Evolutionary conservation across 805 yeast species (phyloP), one percentile per base, ranked within the genome.

Genomic region (Komagataella pastoris): DNA sequence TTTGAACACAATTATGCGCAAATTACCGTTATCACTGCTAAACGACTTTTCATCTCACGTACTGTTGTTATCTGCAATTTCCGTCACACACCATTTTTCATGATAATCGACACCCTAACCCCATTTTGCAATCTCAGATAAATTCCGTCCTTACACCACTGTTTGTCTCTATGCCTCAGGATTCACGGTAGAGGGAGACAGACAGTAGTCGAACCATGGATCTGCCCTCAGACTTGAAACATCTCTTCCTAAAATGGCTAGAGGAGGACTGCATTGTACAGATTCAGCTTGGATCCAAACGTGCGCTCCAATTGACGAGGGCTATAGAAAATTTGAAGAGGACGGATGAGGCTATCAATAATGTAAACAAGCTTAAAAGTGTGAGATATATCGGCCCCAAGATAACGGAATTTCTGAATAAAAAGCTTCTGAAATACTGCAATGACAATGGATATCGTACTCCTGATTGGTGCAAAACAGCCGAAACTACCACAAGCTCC

Each of bases 341-440:
- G 2, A 69, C 71, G 50, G 75, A 75, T 0, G 71, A 64, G 0
- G 66, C 69, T 10, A 72, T 86, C 23, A 58, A 61, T 40, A 76
- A 76, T 53, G 86, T 93, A 1, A 66, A 68, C 36, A 81, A 85
- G 50, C 68, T 91, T 47, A 64, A 65, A 14, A 71, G 72, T 57
- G 71, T 91, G 46, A 82, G 76, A 52, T 85, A 71, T 48, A 74
- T 91, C 43, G 98, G 98, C 1, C 83, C 79, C 10, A 80, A 82
- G 52, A 80, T 86, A 6, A 79, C 85, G 40, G 66, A 63, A 2
- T 59, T 66, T 24, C 66, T 91, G 52, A 69, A 72, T 23, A 63
- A 68, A 46, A 73, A 71, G 54, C 65, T 87, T 21, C 56, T 63
- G 10, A 59, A 60, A 2, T 75, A 87, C 65, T 88, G 96, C 59